Base-by-base conservation (phyloP, 345 rosid genomes). In the Noccaea caerulescens region DNA sequence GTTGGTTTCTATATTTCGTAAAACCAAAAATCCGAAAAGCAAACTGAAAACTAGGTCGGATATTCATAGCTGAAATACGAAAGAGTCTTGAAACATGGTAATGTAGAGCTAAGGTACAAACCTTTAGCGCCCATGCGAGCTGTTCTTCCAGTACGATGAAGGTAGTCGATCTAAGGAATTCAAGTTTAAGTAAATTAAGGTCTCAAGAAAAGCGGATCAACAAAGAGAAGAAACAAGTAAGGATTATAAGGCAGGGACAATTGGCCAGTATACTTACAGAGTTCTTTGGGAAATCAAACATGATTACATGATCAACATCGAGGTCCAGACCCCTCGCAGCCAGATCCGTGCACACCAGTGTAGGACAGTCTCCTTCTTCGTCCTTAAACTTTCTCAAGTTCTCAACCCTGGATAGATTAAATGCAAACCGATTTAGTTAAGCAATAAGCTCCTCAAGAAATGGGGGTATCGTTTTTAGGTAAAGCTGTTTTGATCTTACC, bases 121-220 rank as follows among this genome's bases (percentile, higher is more conserved):
- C 97, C 97, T 89, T 93, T 89, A 57, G 97, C 98, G 53, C 98
- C 97, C 98, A 93, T 93, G 2, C 94, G 90, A 70, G 98, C 97
- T 65, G 96, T 93, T 88, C 97, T 85, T 45, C 97, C 98, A 0
- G 94, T 89, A 53, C 96, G 96, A 81, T 91, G 98, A 77, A 93
- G 92, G 88, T 91, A 93, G 77, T 93, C 98, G 44, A 93, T 85
- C 97, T 93, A 80, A 54, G 56, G 27, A 47, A 64, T 63, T 50
- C 52, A 76, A 63, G 30, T 32, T 60, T 8, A 9, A 57, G 9
- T 8, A 6, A 13, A 33, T 1, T 47, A 54, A 69, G 14, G 11
- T 54, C 27, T 64, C 41, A 37, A 49, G 47, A 39, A 23, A 43
- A 36, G 54, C 4, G 23, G 11, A 71, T 44, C 14, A 58, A 66